These are phyloP conservation scores for Xanthoceras sorbifolium DNA, from an alignment of 345 rosid genomes.

Conservation along the genomic window DNA sequence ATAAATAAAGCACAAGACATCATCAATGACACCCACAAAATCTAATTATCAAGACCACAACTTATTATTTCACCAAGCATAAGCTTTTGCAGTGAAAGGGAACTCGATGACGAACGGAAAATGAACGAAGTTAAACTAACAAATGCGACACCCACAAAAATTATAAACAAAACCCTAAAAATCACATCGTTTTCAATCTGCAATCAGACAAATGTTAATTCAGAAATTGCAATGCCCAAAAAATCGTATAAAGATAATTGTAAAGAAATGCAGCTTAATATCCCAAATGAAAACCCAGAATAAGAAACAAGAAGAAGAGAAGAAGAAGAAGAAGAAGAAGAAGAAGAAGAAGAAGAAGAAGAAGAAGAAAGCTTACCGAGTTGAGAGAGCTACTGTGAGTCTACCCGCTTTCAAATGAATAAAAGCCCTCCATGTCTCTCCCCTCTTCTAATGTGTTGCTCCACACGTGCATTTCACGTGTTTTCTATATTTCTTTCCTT, in stretches of 20 bases:
- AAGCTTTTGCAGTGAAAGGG: no score
- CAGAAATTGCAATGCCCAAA: not conserved
- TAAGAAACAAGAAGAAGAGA: not conserved
- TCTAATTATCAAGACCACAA: no score
- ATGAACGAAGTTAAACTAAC: not conserved
- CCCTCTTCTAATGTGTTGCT: not conserved
- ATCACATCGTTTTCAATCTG: not conserved
- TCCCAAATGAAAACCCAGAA: not conserved
- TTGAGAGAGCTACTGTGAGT: not conserved
- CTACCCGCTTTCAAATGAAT: not conserved
- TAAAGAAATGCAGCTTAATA: not conserved
- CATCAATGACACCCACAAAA: no score
- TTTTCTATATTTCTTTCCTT: no score
- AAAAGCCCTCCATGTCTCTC: not conserved
- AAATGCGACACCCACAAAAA: not conserved
- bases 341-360: not conserved
- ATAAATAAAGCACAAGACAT: no score
- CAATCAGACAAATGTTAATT: not conserved
- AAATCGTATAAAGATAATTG: not conserved
- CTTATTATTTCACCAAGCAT: no score
- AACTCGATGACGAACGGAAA: no score
- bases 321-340: not conserved
- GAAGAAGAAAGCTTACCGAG: not conserved
- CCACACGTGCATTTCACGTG: no score
- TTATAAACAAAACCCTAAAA: not conserved